Conservation (phyloP, 163 green algal species). For the Smithsoniella earleae region DNA sequence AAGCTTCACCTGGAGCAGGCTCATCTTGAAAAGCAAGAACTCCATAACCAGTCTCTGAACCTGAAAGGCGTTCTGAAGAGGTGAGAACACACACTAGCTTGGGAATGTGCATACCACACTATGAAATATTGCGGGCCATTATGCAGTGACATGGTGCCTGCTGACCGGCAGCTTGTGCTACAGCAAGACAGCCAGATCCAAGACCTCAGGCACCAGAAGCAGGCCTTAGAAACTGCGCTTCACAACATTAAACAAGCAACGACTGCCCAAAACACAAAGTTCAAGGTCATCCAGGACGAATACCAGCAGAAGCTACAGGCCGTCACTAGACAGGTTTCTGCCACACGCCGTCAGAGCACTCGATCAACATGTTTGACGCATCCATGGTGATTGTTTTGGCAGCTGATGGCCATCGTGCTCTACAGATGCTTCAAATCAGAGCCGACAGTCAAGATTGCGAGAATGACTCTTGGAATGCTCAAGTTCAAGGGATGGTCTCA, state of each 20-base stretch:
- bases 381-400: too few relatives aligned
- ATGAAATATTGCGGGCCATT: too few relatives aligned
- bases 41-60: too few relatives aligned
- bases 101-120: too few relatives aligned
- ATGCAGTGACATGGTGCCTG: background rate
- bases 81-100: too few relatives aligned
- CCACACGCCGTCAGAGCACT: too few relatives aligned
- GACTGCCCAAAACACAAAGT: background rate
- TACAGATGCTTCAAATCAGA: background rate
- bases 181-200: background rate
- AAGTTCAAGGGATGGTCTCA: background rate
- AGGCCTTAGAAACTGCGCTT: background rate
- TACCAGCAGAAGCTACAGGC: background rate
- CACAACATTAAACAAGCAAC: background rate
- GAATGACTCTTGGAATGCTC: background rate
- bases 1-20: background rate
- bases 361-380: too few relatives aligned
- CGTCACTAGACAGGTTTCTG: background rate
- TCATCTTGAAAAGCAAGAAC: background rate
- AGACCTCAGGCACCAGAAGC: background rate
- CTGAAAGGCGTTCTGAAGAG: too few relatives aligned
- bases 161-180: background rate
- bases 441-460: background rate
- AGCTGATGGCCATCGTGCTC: too few relatives aligned
- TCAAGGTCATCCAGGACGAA: background rate